Percentiles rank a stretch among this genome's conserved stretches.
Evolutionary conservation across 441 rosid genomes (phyloP).

Genomic region (Jatropha podagrica): DNA sequence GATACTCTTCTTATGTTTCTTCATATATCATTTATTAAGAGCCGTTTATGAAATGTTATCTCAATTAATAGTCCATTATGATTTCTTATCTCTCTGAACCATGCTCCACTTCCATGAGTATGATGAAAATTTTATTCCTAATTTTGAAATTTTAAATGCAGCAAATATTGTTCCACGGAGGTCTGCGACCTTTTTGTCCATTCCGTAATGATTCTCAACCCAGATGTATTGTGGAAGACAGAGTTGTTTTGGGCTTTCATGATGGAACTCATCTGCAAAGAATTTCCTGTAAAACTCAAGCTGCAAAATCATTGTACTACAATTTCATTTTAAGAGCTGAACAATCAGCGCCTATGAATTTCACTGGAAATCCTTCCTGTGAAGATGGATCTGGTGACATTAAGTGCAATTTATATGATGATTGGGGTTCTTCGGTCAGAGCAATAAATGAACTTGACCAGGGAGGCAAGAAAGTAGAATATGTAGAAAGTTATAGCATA

Average conservation of each 20-base stretch:
- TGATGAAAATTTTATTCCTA: constrained; percentile 7
- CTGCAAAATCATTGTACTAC: constrained; percentile 44
- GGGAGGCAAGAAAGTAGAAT: constrained; percentile 37
- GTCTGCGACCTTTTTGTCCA: constrained; percentile 41
- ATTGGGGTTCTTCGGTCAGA: constrained; percentile 39
- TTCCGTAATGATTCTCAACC: constrained; percentile 45
- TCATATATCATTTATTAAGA: neutral
- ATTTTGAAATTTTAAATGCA: constrained; percentile 13
- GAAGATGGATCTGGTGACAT: constrained; percentile 32
- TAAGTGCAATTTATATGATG: constrained; percentile 37
- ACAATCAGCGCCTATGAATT: constrained; percentile 28
- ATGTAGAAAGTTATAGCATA: constrained; percentile 41
- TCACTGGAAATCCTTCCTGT: constrained; percentile 29
- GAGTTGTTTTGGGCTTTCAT: constrained; percentile 36
- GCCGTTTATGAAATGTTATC: neutral
- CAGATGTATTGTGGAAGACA: constrained; percentile 48
- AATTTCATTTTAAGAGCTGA: constrained; percentile 36
- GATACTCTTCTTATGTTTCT: neutral
- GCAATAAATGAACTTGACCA: constrained; percentile 25
- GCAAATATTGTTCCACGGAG: constrained; percentile 59
- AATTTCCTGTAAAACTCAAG: constrained; percentile 45
- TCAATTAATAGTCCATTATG: neutral
- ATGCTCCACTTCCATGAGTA: neutral
- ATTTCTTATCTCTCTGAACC: neutral
- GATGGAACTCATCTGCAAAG: constrained; percentile 43